Evolutionary conservation across 345 rosid genomes (phyloP).

Genomic region (Eucalyptus guilfoylei): DNA sequence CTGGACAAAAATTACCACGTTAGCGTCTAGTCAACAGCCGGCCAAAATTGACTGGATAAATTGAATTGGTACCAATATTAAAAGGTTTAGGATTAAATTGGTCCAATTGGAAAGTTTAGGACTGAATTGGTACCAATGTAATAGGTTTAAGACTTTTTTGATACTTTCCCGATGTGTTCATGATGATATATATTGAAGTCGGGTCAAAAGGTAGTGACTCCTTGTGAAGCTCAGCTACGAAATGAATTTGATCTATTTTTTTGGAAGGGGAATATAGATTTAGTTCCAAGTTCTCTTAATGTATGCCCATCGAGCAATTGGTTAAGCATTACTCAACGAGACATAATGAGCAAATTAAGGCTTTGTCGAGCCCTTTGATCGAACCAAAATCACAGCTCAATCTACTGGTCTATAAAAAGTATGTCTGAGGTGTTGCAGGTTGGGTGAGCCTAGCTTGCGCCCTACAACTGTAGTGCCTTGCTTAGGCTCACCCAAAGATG

Average conservation of each 20-base stretch:
- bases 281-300: not conserved
- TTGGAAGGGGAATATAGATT: not conserved
- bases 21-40: too few relatives aligned
- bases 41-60: too few relatives aligned
- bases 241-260: not conserved
- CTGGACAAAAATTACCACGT: too few relatives aligned
- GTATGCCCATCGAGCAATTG: not conserved
- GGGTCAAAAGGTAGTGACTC: not conserved
- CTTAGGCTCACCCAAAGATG: not conserved
- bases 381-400: not conserved
- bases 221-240: not conserved
- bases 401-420: not conserved
- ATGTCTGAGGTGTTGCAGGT: not conserved
- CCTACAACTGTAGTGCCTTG: not conserved
- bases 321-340: not conserved
- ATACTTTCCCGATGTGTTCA: not conserved
- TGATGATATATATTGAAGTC: not conserved
- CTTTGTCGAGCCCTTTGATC: not conserved
- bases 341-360: not conserved
- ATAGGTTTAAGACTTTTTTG: not conserved
- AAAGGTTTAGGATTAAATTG: too few relatives aligned
- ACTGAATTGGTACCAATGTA: too few relatives aligned
- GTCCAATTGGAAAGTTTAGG: too few relatives aligned
- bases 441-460: not conserved
- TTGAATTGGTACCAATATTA: too few relatives aligned